Evolutionary conservation across 176 grass and related monocot genomes (phyloP).

Genomic region (Rhipidocladum racemiflorum): DNA sequence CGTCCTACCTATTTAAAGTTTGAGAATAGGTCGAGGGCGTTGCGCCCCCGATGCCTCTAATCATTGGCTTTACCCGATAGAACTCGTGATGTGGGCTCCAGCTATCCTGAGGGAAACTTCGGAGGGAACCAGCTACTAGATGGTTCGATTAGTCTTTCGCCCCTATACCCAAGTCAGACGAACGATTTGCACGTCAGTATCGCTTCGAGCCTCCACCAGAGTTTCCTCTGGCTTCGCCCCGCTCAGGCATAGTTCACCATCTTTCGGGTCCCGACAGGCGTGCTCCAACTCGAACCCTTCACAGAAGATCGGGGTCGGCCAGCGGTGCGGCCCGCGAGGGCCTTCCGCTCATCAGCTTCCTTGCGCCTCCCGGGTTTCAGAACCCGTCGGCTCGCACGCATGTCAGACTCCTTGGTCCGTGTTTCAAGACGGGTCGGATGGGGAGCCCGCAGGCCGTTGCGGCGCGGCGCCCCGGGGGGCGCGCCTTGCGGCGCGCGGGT

Average conservation of each 20-base stretch:
- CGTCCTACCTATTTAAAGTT: conserved; percentile 33
- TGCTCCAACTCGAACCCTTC: conserved; percentile 78
- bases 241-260: conserved; percentile 86
- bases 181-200: conserved; percentile 90
- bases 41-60: conserved; percentile 19
- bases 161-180: conserved; percentile 78
- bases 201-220: conserved; percentile 80
- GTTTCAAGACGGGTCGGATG: conserved; percentile 63
- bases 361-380: too few species aligned
- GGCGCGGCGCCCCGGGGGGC: too few species aligned
- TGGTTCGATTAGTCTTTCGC: conserved; percentile 74
- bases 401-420: conserved; percentile 67
- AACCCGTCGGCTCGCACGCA: conserved; percentile 36
- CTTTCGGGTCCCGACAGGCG: conserved; percentile 67
- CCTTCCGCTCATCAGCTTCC: too few species aligned
- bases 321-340: too few species aligned
- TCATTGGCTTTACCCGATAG: conserved; percentile 28
- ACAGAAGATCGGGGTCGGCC: conserved; percentile 61
- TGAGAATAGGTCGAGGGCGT: conserved; percentile 36
- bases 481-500: too few species aligned
- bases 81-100: conserved; percentile 27
- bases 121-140: conserved; percentile 64
- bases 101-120: conserved; percentile 55
- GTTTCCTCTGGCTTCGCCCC: conserved; percentile 60
- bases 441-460: not conserved